phyloP scores from a whole-genome alignment of 2,329 filamentous ascomycete genomes.

The Plectosphaerella sp. region DNA sequence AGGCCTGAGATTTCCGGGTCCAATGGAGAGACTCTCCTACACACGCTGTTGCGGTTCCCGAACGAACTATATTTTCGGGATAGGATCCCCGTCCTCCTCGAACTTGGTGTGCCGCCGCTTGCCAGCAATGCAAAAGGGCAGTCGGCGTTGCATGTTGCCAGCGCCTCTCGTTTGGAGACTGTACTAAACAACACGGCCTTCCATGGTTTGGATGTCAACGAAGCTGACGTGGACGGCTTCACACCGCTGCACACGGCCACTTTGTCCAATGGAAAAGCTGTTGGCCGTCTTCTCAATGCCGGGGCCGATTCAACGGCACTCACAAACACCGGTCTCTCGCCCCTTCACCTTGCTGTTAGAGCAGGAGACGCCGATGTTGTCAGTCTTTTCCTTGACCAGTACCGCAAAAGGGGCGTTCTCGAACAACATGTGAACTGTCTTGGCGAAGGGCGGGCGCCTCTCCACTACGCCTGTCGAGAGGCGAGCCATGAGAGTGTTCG shows the following conservation, averaged over 20 bases:
- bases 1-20: background rate
- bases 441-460: slow-evolving; percentile 5
- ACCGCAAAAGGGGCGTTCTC: background rate
- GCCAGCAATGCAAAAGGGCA: background rate
- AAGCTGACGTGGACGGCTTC: slow-evolving; percentile 5
- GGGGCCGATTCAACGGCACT: slow-evolving; percentile 26
- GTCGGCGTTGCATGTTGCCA: background rate
- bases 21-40: background rate
- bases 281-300: slow-evolving; percentile 24
- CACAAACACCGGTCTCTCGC: slow-evolving; percentile 27
- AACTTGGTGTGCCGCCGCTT: background rate
- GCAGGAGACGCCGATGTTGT: slow-evolving; percentile 26
- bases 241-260: slow-evolving; percentile 19
- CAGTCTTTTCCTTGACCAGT: slow-evolving; percentile 18
- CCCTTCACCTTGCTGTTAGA: slow-evolving; percentile 33
- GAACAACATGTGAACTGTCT: background rate
- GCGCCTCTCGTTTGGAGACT: background rate
- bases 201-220: background rate
- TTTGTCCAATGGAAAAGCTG: slow-evolving; percentile 12
- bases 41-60: background rate
- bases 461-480: slow-evolving; percentile 18
- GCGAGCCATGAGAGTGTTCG: slow-evolving; percentile 19
- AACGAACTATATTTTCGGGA: background rate
- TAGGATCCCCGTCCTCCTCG: background rate
- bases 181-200: background rate